These are phyloP conservation scores for Malus hybrid DNA, from an alignment of 331 rosid species.

Conservation along the genomic window DNA sequence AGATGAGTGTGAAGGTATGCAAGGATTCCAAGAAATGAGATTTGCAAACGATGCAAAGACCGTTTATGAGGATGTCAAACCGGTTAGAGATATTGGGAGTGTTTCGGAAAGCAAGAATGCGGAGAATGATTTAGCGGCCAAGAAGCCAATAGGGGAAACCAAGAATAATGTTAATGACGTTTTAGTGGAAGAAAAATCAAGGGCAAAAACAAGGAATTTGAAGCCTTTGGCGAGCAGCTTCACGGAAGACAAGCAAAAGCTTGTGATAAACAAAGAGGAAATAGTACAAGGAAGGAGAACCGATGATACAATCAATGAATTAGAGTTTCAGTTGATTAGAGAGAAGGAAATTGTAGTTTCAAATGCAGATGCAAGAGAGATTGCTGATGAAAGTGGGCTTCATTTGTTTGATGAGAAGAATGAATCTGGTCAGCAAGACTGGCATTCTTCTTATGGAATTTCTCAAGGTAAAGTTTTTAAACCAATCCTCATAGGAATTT, in stretches of 20 bases:
- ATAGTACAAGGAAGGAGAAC: background rate
- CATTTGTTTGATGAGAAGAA: constrained; percentile 14
- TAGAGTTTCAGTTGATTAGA: background rate
- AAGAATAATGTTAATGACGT: background rate
- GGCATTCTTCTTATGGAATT: constrained; percentile 4
- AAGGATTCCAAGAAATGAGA: background rate
- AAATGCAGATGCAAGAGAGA: constrained; percentile 15
- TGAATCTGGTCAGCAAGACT: background rate
- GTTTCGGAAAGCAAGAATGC: constrained; percentile 8
- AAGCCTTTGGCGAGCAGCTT: background rate
- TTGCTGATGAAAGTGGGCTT: constrained; percentile 18
- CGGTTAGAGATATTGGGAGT: background rate
- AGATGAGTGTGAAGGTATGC: background rate
- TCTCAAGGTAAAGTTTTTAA: constrained; percentile 14
- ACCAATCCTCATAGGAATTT: constrained; percentile 1
- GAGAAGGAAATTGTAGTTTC: background rate
- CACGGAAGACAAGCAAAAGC: background rate
- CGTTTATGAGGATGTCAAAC: background rate
- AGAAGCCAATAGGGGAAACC: constrained; percentile 1
- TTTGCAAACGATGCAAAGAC: background rate
- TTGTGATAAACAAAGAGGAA: background rate
- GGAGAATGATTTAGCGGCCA: background rate
- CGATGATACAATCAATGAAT: background rate
- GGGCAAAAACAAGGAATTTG: background rate
- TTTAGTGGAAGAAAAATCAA: background rate